phyloP scores from a whole-genome alignment of 2,329 filamentous ascomycete species.

The Claviceps humidiphila region DNA sequence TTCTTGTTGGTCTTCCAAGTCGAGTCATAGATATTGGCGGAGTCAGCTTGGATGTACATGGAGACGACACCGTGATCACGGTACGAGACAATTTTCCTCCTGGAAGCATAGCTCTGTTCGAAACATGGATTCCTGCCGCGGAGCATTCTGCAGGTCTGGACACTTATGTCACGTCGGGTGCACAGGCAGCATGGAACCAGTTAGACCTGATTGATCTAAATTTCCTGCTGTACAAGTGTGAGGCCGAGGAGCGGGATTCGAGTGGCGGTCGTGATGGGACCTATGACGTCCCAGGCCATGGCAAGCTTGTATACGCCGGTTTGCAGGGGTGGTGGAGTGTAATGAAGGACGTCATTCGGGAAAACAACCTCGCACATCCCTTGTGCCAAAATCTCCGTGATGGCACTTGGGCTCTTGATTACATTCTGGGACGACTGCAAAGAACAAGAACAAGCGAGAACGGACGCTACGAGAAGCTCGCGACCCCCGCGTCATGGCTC shows the following conservation, averaged over 20 bases:
- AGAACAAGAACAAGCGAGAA: constrained; percentile 55
- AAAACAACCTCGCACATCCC: constrained; percentile 87
- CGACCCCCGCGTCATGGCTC: constrained; percentile 62
- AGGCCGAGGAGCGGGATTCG: constrained; percentile 71
- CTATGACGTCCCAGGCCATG: constrained; percentile 75
- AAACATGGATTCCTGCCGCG: constrained; percentile 85
- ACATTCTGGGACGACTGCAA: constrained; percentile 66
- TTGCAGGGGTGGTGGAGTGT: constrained; percentile 99
- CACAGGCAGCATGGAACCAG: constrained; percentile 61
- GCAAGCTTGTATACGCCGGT: constrained; percentile 82
- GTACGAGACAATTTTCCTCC: constrained; percentile 78
- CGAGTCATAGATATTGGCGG: constrained; percentile 62
- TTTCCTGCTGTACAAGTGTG: constrained; percentile 79
- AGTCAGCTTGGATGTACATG: constrained; percentile 57
- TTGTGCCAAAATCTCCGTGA: constrained; percentile 86
- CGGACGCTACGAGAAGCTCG: constrained; percentile 47
- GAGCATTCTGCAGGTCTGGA: constrained; percentile 77
- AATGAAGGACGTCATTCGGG: constrained; percentile 66
- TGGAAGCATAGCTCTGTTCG: constrained; percentile 86
- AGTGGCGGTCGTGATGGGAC: constrained; percentile 73
- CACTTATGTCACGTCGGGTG: constrained; percentile 72
- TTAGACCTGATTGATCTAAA: constrained; percentile 76
- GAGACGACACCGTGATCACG: constrained; percentile 63
- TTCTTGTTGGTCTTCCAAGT: constrained; percentile 73
- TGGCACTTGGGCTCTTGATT: constrained; percentile 87